Percentiles rank a stretch among this genome's conserved stretches.
phyloP scores from a whole-genome alignment of 164 flowering plant genomes.

The Litsea cubeba region DNA sequence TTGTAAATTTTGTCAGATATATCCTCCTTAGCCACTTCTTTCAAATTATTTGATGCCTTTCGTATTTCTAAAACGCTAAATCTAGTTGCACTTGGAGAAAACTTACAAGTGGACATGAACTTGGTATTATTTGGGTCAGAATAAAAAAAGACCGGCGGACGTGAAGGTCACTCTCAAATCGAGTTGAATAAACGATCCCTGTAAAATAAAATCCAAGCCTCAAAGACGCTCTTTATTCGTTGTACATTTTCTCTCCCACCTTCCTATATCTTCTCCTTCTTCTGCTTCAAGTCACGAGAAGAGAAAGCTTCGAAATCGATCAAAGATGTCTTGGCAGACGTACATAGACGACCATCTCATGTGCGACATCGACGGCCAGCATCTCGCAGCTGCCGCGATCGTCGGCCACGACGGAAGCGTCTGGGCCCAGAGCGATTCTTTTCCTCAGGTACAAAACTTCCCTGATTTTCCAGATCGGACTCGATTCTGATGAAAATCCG shows the following conservation, averaged over 20 bases:
- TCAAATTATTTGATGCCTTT: too few relatives aligned
- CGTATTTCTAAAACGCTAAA: too few relatives aligned
- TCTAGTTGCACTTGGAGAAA: too few relatives aligned
- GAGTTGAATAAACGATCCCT: not conserved
- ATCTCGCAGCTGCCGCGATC: slow-evolving; percentile 42
- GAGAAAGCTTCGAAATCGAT: not conserved
- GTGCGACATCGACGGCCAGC: slow-evolving; percentile 35
- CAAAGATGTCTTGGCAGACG: slow-evolving; percentile 40
- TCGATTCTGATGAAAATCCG: too few relatives aligned
- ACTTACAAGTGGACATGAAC: too few relatives aligned
- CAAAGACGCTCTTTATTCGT: too few relatives aligned
- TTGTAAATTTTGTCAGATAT: too few relatives aligned
- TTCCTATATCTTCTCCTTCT: not conserved
- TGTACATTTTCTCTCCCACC: not conserved
- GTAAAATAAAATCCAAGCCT: not conserved
- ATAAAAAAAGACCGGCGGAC: slow-evolving; percentile 6
- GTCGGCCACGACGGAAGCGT: slow-evolving; percentile 40
- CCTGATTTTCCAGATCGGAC: not conserved
- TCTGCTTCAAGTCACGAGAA: not conserved
- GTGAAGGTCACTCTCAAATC: slow-evolving; percentile 27
- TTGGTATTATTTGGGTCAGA: too few relatives aligned
- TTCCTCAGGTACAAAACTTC: slow-evolving; percentile 32
- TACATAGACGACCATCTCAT: slow-evolving; percentile 48
- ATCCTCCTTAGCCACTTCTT: too few relatives aligned
- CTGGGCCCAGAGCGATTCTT: slow-evolving; percentile 44